Evolutionary conservation across 352 stramenopile genomes (phyloP).

Genomic region (Pythium myriotylum): DNA sequence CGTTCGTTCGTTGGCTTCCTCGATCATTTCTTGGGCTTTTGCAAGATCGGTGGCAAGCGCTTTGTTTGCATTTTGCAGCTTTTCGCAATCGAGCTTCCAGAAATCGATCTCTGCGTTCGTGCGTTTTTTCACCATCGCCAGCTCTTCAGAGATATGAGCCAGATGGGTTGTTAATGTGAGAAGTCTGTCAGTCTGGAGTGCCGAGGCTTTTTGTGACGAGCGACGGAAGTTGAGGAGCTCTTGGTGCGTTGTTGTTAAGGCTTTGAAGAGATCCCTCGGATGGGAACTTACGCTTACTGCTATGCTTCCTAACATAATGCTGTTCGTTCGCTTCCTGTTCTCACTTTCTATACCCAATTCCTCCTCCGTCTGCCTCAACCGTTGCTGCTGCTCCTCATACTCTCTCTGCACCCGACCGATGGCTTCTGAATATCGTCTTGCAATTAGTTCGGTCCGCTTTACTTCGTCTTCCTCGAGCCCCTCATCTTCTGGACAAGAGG

Average conservation of each 20-base stretch:
- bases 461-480: slow-evolving; percentile 36
- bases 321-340: slow-evolving; percentile 57
- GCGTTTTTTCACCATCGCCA: slow-evolving; percentile 66
- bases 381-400: slow-evolving; percentile 48
- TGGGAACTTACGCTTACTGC: slow-evolving; percentile 60
- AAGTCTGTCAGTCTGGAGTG: slow-evolving; percentile 59
- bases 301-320: slow-evolving; percentile 52
- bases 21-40: slow-evolving; percentile 35
- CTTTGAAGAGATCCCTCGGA: slow-evolving; percentile 67
- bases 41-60: slow-evolving; percentile 38
- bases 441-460: slow-evolving; percentile 47
- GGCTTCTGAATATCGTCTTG: slow-evolving; percentile 53
- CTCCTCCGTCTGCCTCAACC: slow-evolving; percentile 44
- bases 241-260: slow-evolving; percentile 44
- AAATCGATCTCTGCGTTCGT: slow-evolving; percentile 62
- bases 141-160: slow-evolving; percentile 64
- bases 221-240: slow-evolving; percentile 48
- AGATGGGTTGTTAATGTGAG: slow-evolving; percentile 69
- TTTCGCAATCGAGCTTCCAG: slow-evolving; percentile 72
- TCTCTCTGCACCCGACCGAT: slow-evolving; percentile 56
- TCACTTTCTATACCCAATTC: slow-evolving; percentile 43
- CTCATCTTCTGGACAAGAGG: slow-evolving; percentile 18
- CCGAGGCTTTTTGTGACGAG: slow-evolving; percentile 50
- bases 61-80: slow-evolving; percentile 58
- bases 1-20: slow-evolving; percentile 24